Evolutionary conservation across 805 yeast genomes (phyloP), one percentile per base, ranked within the genome.

Genomic region (Kuraishia piskuri): DNA sequence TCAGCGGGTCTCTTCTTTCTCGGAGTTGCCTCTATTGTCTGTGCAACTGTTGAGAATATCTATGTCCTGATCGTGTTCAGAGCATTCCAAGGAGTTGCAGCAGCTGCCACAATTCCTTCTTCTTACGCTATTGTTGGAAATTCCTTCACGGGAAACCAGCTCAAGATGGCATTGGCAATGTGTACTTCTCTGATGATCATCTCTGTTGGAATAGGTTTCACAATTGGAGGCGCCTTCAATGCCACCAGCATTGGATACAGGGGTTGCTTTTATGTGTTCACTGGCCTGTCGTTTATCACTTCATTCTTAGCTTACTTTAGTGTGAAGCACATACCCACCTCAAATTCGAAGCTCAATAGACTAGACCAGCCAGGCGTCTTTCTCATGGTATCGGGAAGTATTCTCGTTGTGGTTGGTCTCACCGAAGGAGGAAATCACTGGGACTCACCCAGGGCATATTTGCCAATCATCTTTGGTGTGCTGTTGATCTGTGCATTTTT

Each of bases 141-240:
- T 48, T 60, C 64, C 23, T 70, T 65, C 51, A 51, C 56, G 4
- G 72, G 68, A 1, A 59, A 62, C 25, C 53, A 58, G 14, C 55
- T 68, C 21, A 68, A 61, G 6, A 54, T 53, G 8, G 69, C 71
- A 2, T 51, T 70, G 25, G 58, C 63, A 5, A 55, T 56, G 2
- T 58, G 69, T 2, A 58, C 68, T 1, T 52, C 66, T 20, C 58
- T 65, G 31, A 47, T 63, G 52, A 60, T 69, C 53, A 49, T 67
- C 25, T 54, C 68, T 36, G 61, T 71, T 17, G 77, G 77, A 6
- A 26, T 74, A 12, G 80, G 79, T 3, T 57, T 64, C 3, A 53
- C 75, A 7, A 40, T 76, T 1, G 79, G 80, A 26, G 80, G 80
- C 50, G 79, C 76, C 0, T 76, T 76, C 50, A 59, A 71, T 1